A percentile compares a stretch with the other conserved stretches of the same genome.
phyloP scores from a whole-genome alignment of 2,329 filamentous ascomycete genomes.

The Pseudovirgaria hyperparasitica region DNA sequence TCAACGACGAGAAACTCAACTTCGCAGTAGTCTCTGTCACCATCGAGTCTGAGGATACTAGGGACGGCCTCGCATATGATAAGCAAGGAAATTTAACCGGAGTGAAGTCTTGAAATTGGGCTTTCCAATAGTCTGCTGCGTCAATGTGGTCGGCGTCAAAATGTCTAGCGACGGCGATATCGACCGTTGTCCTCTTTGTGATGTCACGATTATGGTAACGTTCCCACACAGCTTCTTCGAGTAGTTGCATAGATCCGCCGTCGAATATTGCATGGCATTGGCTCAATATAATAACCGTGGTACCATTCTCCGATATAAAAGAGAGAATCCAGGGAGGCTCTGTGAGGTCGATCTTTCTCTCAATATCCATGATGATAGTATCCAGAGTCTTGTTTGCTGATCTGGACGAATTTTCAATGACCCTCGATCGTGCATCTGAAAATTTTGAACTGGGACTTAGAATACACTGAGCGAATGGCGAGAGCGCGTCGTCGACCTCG shows the following conservation, averaged over 20 bases:
- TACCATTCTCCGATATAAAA: slow-evolving; percentile 11
- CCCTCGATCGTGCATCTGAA: neutral
- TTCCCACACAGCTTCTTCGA: slow-evolving; percentile 56
- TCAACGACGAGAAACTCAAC: no score
- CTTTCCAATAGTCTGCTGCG: slow-evolving; percentile 50
- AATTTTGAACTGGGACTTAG: no score
- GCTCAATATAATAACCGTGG: slow-evolving; percentile 25
- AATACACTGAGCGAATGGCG: slow-evolving; percentile 5
- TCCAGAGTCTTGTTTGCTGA: slow-evolving; percentile 3
- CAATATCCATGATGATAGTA: no score
- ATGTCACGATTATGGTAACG: slow-evolving; percentile 36
- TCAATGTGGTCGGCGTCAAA: slow-evolving; percentile 31
- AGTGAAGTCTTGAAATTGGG: slow-evolving; percentile 38
- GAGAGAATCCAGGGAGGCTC: slow-evolving; percentile 3
- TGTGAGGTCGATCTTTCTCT: slow-evolving; percentile 2
- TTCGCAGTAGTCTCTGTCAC: slow-evolving; percentile 2
- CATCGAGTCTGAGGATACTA: slow-evolving; percentile 1
- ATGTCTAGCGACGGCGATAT: slow-evolving; percentile 46
- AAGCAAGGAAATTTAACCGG: slow-evolving; percentile 23
- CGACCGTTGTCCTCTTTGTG: slow-evolving; percentile 38
- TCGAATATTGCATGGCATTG: slow-evolving; percentile 74
- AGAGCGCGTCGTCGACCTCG: slow-evolving; percentile 4
- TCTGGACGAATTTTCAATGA: no score
- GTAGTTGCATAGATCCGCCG: slow-evolving; percentile 54
- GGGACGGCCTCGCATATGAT: slow-evolving; percentile 4